phyloP scores from a whole-genome alignment of 345 rosid genomes.

The Hibiscus syriacus region DNA sequence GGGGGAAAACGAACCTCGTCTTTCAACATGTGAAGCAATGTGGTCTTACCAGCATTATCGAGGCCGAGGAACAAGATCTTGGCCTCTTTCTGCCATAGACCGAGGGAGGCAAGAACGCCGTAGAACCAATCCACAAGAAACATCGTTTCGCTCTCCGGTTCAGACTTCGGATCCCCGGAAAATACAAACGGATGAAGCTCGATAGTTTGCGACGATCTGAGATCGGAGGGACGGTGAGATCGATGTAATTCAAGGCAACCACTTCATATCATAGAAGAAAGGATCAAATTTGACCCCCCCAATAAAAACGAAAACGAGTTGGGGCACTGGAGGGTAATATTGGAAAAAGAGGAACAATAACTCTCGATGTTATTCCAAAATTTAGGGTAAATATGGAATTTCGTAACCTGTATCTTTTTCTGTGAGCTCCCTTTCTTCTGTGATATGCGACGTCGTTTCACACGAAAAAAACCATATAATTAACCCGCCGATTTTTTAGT shows the following conservation, averaged over 20 bases:
- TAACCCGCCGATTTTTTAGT: no score
- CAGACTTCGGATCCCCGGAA: not conserved
- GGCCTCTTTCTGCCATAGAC: conserved; percentile 85
- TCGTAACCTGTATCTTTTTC: not conserved
- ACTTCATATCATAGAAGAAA: not conserved
- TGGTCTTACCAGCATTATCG: conserved; percentile 91
- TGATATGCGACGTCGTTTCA: not conserved
- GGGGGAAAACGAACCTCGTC: conserved; percentile 52
- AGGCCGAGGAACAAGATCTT: conserved; percentile 89
- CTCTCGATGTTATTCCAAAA: not conserved
- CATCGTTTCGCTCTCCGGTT: conserved; percentile 23
- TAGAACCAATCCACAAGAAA: conserved; percentile 84
- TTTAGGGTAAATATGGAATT: not conserved
- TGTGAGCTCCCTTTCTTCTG: no score
- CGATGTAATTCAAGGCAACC: conserved; percentile 12
- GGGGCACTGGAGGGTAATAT: not conserved
- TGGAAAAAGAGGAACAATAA: not conserved
- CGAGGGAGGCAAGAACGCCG: conserved; percentile 74
- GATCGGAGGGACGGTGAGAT: conserved; percentile 8
- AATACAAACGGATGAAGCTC: conserved; percentile 14
- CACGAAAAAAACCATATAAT: not conserved
- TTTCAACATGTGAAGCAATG: conserved; percentile 83
- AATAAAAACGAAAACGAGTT: conserved; percentile 3
- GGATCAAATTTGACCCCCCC: no score
- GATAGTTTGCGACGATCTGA: not conserved